Base-by-base conservation (phyloP, 1,284 basidiomycete genomes). In the Moniliella sp. region DNA sequence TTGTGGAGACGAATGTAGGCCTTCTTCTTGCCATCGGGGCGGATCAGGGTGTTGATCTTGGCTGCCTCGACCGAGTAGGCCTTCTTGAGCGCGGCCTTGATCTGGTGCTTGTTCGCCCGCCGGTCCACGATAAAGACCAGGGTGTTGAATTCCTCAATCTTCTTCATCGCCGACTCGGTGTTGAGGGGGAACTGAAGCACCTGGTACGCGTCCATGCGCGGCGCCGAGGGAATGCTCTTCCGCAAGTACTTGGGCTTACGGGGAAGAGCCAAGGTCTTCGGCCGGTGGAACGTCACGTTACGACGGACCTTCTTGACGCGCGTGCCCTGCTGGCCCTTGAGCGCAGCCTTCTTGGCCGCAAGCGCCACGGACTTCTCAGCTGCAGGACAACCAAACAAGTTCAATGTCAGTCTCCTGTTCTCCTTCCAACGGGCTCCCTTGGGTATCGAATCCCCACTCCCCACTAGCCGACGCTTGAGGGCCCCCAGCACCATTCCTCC, bases 81-180 rank as follows among this genome's bases (percentile, higher is more conserved):
- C 74, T 93, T 91, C 76, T 94, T 93, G 52, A 97, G 81, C 5
- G 88, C 88, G 51, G 86, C 82, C 74, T 86, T 88, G 69, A 97
- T 94, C 48, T 55, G 51, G 39, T 83, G 75, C 75, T 97, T 97
- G 76, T 94, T 97, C 74, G 67, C 70, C 62, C 74, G 76, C 64
- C 93, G 64, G 66, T 94, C 86, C 34, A 91, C 83, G 48, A 94
- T 78, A 70, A 94, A 94, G 42, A 94, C 86, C 39, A 97, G 74
- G 27, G 88, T 94, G 70, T 97, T 97, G 72, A 93, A 76, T 67
- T 94, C 88, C 71, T 97, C 88, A 48, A 97, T 94, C 75, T 97
- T 93, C 56, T 69, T 68, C 67, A 69, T 68, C 45, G 67, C 67
- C 21, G 59, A 62, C 63, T 69, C 69, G 40, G 69, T 70, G 64